Base-by-base conservation (phyloP, 345 rosid species). In the Aethionema arabicum region DNA sequence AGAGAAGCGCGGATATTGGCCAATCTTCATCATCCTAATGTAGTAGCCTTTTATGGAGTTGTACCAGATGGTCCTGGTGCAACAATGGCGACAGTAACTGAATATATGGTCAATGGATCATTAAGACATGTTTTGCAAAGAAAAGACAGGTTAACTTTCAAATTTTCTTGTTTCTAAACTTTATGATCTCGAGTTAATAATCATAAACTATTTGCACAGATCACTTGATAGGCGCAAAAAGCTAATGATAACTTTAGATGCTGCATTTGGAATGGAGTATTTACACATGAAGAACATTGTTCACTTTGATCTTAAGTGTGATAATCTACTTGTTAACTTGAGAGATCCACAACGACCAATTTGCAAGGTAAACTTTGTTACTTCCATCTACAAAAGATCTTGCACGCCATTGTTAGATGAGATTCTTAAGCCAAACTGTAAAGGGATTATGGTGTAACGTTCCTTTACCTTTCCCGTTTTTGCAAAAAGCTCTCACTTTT, bases 211-310 rank as follows among this genome's bases (percentile, higher is more conserved):
- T 42, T 14, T 56, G 47, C 12, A 72, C 86, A 88, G 98, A 72
- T 56, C 76, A 37, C 82, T 91, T 70, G 96, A 88, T 74, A 84
- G 79, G 46, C 92, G 92, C 37, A 85, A 76, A 67, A 88, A 74
- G 86, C 82, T 91, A 52, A 76, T 81, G 65, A 70, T 91, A 33
- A 81, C 92, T 37, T 69, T 86, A 70, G 98, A 91, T 74, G 92
- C 96, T 40, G 98, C 96, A 57, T 83, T 86, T 73, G 98, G 98
- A 64, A 91, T 91, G 96, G 98, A 91, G 80, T 91, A 91, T 73
- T 68, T 91, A 59, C 96, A 91, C 79, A 43, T 82, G 74, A 85
- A 86, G 67, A 81, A 82, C 51, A 85, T 88, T 27, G 96, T 91
- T 54, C 98, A 91, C 72, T 91, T 91, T 61, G 98, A 91, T 78